Evolutionary conservation across 2,329 filamentous ascomycete genomes (phyloP), one percentile per base, ranked within the genome.

Genomic region (Diaporthe sp.): DNA sequence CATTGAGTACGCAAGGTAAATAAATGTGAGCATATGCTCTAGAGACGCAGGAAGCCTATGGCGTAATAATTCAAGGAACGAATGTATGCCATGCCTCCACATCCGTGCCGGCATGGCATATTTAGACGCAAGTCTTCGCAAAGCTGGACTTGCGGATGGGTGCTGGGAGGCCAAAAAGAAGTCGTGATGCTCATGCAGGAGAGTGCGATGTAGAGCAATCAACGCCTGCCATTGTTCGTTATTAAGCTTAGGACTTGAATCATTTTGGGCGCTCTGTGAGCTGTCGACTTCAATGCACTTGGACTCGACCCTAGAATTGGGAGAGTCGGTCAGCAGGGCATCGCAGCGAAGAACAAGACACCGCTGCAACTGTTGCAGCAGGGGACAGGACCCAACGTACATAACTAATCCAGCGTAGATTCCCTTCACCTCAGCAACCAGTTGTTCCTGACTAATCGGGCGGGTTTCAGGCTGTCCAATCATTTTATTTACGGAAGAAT

Each of bases 51-150:
- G 96, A 0, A 98, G 85, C 3, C 92, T 89, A 77, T 94, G 91
- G 0, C 95, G 87, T 0, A 97, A 82, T 0, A 97, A 82, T 77
- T 97, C 95, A 0, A 97, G 86, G 74, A 97, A 97, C 0, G 91
- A 92, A 80, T 97, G 95, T 4, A 98, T 98, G 0, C 94, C 96
- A 78, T 97, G 94, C 0, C 95, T 89, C 97, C 97, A 98, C 94
- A 98, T 97, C 0, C 96, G 87, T 0, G 94, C 95, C 0, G 96
- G 96, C 95, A 98, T 98, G 0, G 92, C 92, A 78, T 98, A 98
- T 76, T 97, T 97, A 0, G 89, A 89, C 0, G 95, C 93, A 0
- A 98, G 83, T 0, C 90, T 86, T 4, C 90, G 88, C 0, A 98
- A 82, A 0, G 92, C 90, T 0, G 88, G 87, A 33, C 89, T 94